Conservation (phyloP, 768 basidiomycete genomes). For the Gloeopeniophorella convolvens region DNA sequence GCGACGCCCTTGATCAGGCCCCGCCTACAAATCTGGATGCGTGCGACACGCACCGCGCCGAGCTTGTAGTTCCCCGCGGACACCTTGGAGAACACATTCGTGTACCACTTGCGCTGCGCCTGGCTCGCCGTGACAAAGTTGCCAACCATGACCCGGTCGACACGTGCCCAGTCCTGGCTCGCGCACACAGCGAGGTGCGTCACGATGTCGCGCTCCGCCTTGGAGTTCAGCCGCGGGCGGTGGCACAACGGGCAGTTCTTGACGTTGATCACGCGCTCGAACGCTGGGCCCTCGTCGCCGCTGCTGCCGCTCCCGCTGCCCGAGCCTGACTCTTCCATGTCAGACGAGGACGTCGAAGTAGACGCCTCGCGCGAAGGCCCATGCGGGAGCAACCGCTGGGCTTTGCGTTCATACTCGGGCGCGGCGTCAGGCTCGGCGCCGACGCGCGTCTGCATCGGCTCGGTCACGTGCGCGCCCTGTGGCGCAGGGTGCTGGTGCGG, state of each 20-base stretch:
- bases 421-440: background rate
- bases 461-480: conserved; percentile 1
- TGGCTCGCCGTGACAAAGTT: conserved; percentile 93
- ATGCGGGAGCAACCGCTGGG: background rate
- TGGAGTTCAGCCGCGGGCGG: conserved; percentile 73
- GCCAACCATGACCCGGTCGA: conserved; percentile 85
- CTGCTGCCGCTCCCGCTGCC: conserved; percentile 12
- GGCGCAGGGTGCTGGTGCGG: background rate
- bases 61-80: conserved; percentile 82
- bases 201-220: conserved; percentile 90
- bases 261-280: conserved; percentile 91
- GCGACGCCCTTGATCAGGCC: conserved; percentile 3
- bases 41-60: conserved; percentile 70
- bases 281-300: conserved; percentile 29
- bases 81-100: conserved; percentile 81
- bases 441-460: conserved; percentile 1
- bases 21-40: no score
- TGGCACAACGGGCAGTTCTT: conserved; percentile 93
- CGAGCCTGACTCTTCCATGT: conserved; percentile 36
- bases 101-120: conserved; percentile 97
- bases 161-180: conserved; percentile 83
- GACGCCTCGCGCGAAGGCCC: conserved; percentile 22
- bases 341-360: conserved; percentile 39
- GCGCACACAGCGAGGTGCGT: conserved; percentile 98
- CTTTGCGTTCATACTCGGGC: background rate